Evolutionary conservation across 805 yeast genomes (phyloP).

Genomic region (Nakazawaea ishiwadae): DNA sequence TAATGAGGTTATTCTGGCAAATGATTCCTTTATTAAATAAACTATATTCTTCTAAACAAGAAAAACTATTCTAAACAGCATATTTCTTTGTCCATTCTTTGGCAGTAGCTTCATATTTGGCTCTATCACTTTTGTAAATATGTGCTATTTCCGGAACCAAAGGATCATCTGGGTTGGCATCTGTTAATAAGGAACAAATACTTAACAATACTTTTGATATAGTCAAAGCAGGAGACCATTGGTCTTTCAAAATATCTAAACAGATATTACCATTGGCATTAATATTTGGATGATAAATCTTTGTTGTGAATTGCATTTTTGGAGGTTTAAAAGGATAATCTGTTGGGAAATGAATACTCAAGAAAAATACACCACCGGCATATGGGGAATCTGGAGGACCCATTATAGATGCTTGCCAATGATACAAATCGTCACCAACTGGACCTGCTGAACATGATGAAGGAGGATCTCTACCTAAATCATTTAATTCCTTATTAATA

Average conservation of each 20-base stretch:
- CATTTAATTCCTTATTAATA: slow-evolving; percentile 92
- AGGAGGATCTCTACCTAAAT: slow-evolving; percentile 98
- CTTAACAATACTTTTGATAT: slow-evolving; percentile 92
- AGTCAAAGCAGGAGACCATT: slow-evolving; percentile 98
- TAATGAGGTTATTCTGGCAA: too few species aligned
- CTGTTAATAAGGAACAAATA: slow-evolving; percentile 92
- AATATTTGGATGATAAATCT: slow-evolving; percentile 96
- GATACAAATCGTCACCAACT: slow-evolving; percentile 94
- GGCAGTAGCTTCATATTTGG: slow-evolving; percentile 94
- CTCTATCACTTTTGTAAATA: slow-evolving; percentile 88
- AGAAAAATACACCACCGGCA: slow-evolving; percentile 85
- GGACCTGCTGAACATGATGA: slow-evolving; percentile 99
- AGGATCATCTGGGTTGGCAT: slow-evolving; percentile 99
- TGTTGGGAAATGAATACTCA: slow-evolving; percentile 96
- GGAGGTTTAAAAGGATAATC: slow-evolving; percentile 99
- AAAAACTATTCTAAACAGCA: slow-evolving; percentile 56
- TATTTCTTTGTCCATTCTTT: slow-evolving; percentile 98
- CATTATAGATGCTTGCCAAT: slow-evolving; percentile 99
- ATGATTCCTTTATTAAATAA: too few species aligned
- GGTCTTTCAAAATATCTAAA: slow-evolving; percentile 93
- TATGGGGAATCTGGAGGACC: slow-evolving; percentile 95
- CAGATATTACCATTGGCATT: slow-evolving; percentile 95
- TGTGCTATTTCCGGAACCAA: slow-evolving; percentile 98
- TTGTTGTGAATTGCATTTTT: slow-evolving; percentile 86
- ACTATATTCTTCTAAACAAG: not conserved